Conservation (phyloP, 1,284 basidiomycete species). For the Neolentinus lepideus region DNA sequence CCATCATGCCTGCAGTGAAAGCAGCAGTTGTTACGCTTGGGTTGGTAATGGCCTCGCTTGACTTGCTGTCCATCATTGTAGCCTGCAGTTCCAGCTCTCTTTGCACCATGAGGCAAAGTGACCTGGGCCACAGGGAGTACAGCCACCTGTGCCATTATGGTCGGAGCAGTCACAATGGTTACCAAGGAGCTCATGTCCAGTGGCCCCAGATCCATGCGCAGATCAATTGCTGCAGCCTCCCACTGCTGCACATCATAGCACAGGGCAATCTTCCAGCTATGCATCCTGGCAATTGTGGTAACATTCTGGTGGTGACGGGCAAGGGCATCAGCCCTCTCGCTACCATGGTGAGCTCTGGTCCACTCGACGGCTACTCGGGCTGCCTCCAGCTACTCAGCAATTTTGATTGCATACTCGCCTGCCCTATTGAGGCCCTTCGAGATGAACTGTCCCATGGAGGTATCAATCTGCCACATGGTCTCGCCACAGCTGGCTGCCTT, state of each 20-base stretch:
- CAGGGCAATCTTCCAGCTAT: slow-evolving; percentile 15
- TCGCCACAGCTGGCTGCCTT: slow-evolving; percentile 20
- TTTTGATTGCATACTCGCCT: background rate
- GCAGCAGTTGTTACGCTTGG: slow-evolving; percentile 9
- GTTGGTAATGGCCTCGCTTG: slow-evolving; percentile 1
- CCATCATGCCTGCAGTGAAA: slow-evolving; percentile 21
- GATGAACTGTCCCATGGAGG: background rate
- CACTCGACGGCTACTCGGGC: background rate
- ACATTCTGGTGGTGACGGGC: background rate
- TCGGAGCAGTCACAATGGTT: background rate
- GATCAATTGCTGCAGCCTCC: slow-evolving; percentile 11
- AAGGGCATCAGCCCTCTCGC: background rate
- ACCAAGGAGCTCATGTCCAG: background rate
- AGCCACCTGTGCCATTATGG: background rate
- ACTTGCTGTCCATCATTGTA: background rate
- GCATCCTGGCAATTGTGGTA: background rate
- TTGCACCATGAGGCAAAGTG: background rate
- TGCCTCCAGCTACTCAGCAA: background rate
- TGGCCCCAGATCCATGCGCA: slow-evolving; percentile 13
- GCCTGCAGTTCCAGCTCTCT: slow-evolving; percentile 6
- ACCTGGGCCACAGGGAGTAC: background rate
- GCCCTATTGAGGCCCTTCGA: too few relatives aligned
- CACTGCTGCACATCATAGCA: slow-evolving; percentile 22
- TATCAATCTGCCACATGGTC: background rate
- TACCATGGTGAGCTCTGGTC: background rate